Base-by-base conservation (phyloP, 352 stramenopile species). In the Pythium monospermum region DNA sequence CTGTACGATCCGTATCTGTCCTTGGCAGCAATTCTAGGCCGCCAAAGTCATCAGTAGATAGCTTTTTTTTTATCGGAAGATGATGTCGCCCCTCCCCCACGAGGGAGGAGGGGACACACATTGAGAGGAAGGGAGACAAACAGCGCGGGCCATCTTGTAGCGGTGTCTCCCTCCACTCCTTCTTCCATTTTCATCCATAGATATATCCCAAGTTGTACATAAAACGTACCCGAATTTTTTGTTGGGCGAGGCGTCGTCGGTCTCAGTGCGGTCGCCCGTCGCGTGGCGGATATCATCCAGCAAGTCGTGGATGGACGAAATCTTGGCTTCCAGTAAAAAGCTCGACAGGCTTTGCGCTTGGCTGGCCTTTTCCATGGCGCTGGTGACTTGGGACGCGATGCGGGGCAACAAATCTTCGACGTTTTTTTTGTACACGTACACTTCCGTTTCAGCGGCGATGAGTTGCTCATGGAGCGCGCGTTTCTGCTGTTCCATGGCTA, bases 1-100 rank as follows among this genome's bases (percentile, higher is more conserved):
- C 27, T 91, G 77, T 91, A 63, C 70, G 55, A 87, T 85, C 79
- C 79, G 82, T 93, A 93, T 91, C 82, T 93, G 82, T 93, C 82
- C 79, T 93, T 85, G 62, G 66, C 68, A 57, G 77, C 66, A 85
- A 86, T 92, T 87, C 82, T 92, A 88, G 57, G 59, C 77, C 68
- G 62, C 44, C 65, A 86, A 92, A 87, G 82, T 92, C 82, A 92
- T 90, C 82, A 92, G 76, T 51, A 90, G 75, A 88, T 74, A 66
- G 50, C 53, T 48, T 36, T 70, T 49, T 19, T 18, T 61, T 39
- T 76, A 53, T 57, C 46, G 58, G 64, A 60, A 33, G 19, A 22
- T 37, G 7, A 35, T 35, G 7, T 13, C 30, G 8, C 30, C 30
- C 30, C 30, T 35, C 13, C 30, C 30, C 13, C 30, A 13, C 30